Base-by-base conservation (phyloP, 108 stramenopile genomes). In the Pseudonitzschia multiseries region DNA sequence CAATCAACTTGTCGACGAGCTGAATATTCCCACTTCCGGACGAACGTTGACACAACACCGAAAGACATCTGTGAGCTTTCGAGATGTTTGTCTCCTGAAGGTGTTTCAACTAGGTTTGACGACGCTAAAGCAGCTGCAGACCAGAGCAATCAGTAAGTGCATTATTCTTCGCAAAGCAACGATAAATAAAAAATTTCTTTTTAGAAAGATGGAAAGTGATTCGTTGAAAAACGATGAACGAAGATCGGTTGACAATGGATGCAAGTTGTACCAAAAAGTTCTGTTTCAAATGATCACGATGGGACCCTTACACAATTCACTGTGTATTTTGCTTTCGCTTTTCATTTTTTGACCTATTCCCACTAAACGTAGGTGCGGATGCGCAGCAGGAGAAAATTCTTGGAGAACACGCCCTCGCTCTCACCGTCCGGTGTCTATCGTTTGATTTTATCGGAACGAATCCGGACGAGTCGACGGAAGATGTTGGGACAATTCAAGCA, bases 391-490 rank as follows among this genome's bases (percentile, higher is more conserved):
- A 96, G 67, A 82, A 73, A 18, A 80, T 85, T 26, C 79, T 98
- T 27, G 93, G 93, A 27, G 92, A 95, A 74, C 95, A 93, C 71
- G 84, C 95, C 2, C 83, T 98, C 20, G 74, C 83, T n/a, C 87
- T 97, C 62, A 76, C 81, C 32, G 92, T 89, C 6, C 87, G 93
- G 26, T 97, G 97, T 85, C 81, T 99, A 56, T 89, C 85, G 41
- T 99, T 97, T 77, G 98, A 99, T 74, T 99, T 99, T 80, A 98
- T 98, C 73, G 98, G 98, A 26, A 99, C 98, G 32, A 98, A 97
- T 78, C 96, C 97, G 32, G 97, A 98, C 72, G 97, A 99, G 86
- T 94, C 94, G 33, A 87, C 96, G 20, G 98, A 99, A 78, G 97
- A 99, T 69, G 96, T 98, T 22, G 97, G 97, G 20, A 97, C 97